These are phyloP conservation scores for Sparassis latifolia DNA, from an alignment of 1,284 basidiomycete species.

Conservation along the genomic window DNA sequence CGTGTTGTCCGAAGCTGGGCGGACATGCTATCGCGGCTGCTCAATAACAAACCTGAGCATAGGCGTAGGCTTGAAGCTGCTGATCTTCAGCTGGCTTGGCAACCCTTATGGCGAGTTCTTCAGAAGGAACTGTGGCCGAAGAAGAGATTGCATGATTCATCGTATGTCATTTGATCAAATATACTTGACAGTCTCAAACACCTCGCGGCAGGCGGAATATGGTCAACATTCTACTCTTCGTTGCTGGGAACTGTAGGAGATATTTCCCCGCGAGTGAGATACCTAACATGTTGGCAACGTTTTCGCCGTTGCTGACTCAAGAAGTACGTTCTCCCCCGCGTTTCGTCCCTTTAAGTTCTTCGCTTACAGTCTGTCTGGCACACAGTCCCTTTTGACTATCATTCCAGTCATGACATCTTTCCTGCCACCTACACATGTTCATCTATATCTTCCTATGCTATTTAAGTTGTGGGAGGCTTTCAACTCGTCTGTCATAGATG, in stretches of 20 bases:
- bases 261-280: slow-evolving; percentile 69
- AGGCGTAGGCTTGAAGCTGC: slow-evolving; percentile 59
- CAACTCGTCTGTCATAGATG: slow-evolving; percentile 76
- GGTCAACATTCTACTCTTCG: slow-evolving; percentile 62
- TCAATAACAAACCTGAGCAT: slow-evolving; percentile 56
- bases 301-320: slow-evolving; percentile 62
- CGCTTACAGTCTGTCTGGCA: background rate
- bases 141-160: slow-evolving; percentile 46
- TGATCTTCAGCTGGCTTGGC: slow-evolving; percentile 72
- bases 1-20: slow-evolving; percentile 66
- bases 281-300: slow-evolving; percentile 64
- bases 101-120: slow-evolving; percentile 64
- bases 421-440: slow-evolving; percentile 61
- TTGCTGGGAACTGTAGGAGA: slow-evolving; percentile 64
- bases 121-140: slow-evolving; percentile 74
- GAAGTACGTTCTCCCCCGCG: slow-evolving; percentile 36
- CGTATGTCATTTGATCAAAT: slow-evolving; percentile 29
- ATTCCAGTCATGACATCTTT: slow-evolving; percentile 72
- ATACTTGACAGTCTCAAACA: background rate
- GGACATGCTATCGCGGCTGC: slow-evolving; percentile 65
- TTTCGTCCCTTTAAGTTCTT: background rate
- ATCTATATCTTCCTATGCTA: slow-evolving; percentile 65
- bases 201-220: slow-evolving; percentile 45
- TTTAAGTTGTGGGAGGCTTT: slow-evolving; percentile 86
- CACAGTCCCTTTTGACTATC: slow-evolving; percentile 58